Evolutionary conservation across 208 protist species (phyloP), one percentile per base, ranked within the genome.

Genomic region (Leishmania tarentolae): DNA sequence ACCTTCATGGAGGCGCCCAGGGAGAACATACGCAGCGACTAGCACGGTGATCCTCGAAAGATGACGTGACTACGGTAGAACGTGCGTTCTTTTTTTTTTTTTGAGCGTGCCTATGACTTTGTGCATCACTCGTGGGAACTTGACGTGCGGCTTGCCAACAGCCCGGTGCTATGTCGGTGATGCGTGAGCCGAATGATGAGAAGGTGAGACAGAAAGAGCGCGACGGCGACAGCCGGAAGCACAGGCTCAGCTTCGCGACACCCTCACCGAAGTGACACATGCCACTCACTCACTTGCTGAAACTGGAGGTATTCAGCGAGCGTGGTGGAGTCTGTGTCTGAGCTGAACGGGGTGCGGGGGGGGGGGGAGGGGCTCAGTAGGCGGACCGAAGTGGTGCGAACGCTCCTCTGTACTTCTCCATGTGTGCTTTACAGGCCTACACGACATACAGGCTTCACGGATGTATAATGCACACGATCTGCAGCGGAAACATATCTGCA

Each of bases 81-180:
- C 71, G 69, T 95, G 21, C 94, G 96, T 76, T 88, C 88, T 68
- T 96, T 96, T 75, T 97, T 97, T 79, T 87, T 95, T 19, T 80
- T 94, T 35, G 63, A 83, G 7, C 80, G 83, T 31, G 40, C 70
- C 24, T 83, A 94, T 76, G 80, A 81, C 61, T 96, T 86, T 81
- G 91, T 96, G 70, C 92, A 92, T n/a, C 85, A 91, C 65, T 93
- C 91, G 13, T 96, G 94, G 94, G 92, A 87, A 4, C 94, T 92
- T 19, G 92, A 95, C 50, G 73, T 86, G 63, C 78, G 87, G 31
- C 84, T 97, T 1, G 87, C 89, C 6, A 91, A 89, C 52, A 84
- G 91, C 59, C 46, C 85, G 7, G 72, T 79, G 21, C 83, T 94
- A 44, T 96, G 21, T 87, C 91, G 15, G 74, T 94, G 2, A 72